Evolutionary conservation across 2,329 filamentous ascomycete genomes (phyloP), one percentile per base, ranked within the genome.

Genomic region (Ustulina deusta): DNA sequence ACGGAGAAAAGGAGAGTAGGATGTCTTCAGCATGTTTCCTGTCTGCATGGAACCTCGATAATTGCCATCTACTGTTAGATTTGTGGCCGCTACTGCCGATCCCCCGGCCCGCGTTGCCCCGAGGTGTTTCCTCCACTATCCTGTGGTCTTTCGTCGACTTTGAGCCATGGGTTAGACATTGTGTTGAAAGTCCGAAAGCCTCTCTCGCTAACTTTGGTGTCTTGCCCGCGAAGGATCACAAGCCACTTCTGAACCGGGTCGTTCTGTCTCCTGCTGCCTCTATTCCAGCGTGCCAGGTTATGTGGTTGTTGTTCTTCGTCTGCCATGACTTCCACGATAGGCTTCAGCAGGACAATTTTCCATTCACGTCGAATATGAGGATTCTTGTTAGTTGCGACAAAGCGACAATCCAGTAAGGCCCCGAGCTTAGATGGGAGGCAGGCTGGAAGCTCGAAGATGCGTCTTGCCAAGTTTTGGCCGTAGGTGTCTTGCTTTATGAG

Each of bases 181-280:
- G 68, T 69, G 13, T 63, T 61, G 48, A 71, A 72, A 2, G 59
- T 49, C n/a, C 52, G 56, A 52, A 73, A 72, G 3, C 68, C 70
- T 11, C 42, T 55, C 17, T 69, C 34, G 13, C 61, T 72, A 6
- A 57, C 27, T 42, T 58, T 58, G 9, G 69, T 67, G 10, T 63
- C 58, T 32, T 68, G 71, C 5, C 71, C 71, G 1, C 71, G 68
- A 40, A 73, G 54, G 5, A 73, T 57, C 2, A 71, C 38, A 6
- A 72, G 54, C 71, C 71, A 73, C 42, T 73, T 73, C 44, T 67
- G 71, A 11, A 73, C 57, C 5, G 70, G 62, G 3, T 66, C 27
- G 9, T 17, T 22, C 20, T 66, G 61, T 32, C 20, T 20, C 25
- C 22, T 54, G 15, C n/a, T n/a, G 20, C 36, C 20, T 42, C 5